These are phyloP conservation scores for Pseudogymnoascus sp. DNA, from an alignment of 2,329 filamentous ascomycete species.

Conservation along the genomic window DNA sequence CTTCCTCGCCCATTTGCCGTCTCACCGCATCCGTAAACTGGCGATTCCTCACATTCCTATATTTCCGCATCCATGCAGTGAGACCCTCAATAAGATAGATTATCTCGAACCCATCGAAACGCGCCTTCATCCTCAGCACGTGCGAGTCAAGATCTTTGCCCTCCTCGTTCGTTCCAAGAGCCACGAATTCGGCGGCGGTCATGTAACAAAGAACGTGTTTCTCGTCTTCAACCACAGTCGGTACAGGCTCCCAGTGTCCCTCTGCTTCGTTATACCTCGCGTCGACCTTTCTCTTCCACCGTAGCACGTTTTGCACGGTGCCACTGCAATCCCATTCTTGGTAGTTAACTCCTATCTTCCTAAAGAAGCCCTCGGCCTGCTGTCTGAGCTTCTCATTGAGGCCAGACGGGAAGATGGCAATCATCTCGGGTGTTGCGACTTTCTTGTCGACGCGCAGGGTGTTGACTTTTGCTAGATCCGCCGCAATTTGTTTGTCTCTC, in stretches of 20 bases:
- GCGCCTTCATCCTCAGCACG: slow-evolving; percentile 44
- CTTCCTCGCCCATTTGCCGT: slow-evolving; percentile 33
- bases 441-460: slow-evolving; percentile 67
- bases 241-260: slow-evolving; percentile 42
- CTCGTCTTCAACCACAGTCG: slow-evolving; percentile 35
- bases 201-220: slow-evolving; percentile 49
- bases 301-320: slow-evolving; percentile 40
- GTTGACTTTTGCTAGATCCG: slow-evolving; percentile 64
- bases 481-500: slow-evolving; percentile 53
- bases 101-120: slow-evolving; percentile 44
- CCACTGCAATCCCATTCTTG: slow-evolving; percentile 34
- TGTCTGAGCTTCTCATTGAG: slow-evolving; percentile 40
- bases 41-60: slow-evolving; percentile 56
- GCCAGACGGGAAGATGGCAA: slow-evolving; percentile 56
- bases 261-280: slow-evolving; percentile 38
- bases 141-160: slow-evolving; percentile 49
- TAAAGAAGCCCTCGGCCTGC: slow-evolving; percentile 43
- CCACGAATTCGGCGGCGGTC: slow-evolving; percentile 56
- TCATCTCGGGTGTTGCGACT: slow-evolving; percentile 66
- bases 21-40: slow-evolving; percentile 60
- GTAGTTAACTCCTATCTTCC: slow-evolving; percentile 40
- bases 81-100: slow-evolving; percentile 70
- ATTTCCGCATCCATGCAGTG: slow-evolving; percentile 57
- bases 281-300: slow-evolving; percentile 45
- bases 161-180: slow-evolving; percentile 42